Evolutionary conservation across 23 red algal species (phyloP), one percentile per base, ranked within the genome.

Genomic region (Pyropia haitanensis): DNA sequence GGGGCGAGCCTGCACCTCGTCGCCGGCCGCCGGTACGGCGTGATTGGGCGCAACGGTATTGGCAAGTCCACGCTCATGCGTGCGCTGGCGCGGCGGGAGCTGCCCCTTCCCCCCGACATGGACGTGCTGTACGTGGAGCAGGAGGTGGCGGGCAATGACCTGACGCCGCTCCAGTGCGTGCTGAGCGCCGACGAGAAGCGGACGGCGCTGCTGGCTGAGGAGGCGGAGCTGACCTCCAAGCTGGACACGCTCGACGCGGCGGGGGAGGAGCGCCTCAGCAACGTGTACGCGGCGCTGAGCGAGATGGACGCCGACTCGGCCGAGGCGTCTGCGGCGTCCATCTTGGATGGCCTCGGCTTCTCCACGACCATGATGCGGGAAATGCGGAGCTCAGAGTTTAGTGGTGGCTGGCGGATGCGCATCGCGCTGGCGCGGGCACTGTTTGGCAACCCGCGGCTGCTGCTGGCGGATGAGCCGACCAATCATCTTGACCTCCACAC

Each of bases 401-500:
- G 85, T 68, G 91, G 91, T 26, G 91, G 91, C 51, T 96, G 91
- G 91, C 71, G 91, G n/a, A 96, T 96, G 85, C 84, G 91, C 5
- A 85, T 96, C 69, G 63, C 81, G 18, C 27, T 96, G 33, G 91
- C 91, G 14, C 73, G 69, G 20, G 93, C 93, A 2, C 66, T 97
- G 18, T 97, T 97, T 71, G 60, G 70, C 16, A 76, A 90, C 34
- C 93, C 93, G 18, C 75, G 78, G 54, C 68, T 97, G 58, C 72
- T 97, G 23, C 73, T 96, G 64, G 53, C 87, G 33, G 90, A 95
- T 80, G 90, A 95, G 54, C 79, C 90, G 1, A 81, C 70, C n/a
- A 96, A 96, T 55, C 91, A 96, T 75, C 75, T 96, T 12, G 93
- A 90, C 65, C 67, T 77, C 18, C 68, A 74, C 67, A 82, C 85